These are phyloP conservation scores for Rosa rugosa DNA, from an alignment of 306 rosid genomes.

Conservation along the genomic window DNA sequence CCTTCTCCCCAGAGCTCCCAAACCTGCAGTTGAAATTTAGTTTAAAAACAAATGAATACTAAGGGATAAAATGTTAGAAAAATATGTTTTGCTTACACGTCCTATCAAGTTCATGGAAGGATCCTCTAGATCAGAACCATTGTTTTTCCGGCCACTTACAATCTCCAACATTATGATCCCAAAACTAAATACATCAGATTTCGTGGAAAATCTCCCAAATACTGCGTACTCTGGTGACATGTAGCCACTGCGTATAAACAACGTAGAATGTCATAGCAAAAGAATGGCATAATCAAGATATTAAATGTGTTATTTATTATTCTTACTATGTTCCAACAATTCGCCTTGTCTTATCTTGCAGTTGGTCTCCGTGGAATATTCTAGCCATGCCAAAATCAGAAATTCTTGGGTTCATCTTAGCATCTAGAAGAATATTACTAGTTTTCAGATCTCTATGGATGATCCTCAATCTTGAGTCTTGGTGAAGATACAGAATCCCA, in stretches of 20 bases:
- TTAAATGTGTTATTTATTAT: no score
- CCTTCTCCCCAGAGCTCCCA: constrained; percentile 55
- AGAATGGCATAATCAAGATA: no score
- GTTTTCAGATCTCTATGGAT: constrained; percentile 62
- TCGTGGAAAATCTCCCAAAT: constrained; percentile 46
- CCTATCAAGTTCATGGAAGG: constrained; percentile 45
- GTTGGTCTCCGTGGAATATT: constrained; percentile 46
- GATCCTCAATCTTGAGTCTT: constrained; percentile 55
- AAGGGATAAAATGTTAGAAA: not conserved
- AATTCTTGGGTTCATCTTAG: constrained; percentile 50
- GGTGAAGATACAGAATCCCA: constrained; percentile 63
- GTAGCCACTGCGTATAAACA: constrained; percentile 38
- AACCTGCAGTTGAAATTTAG: constrained; percentile 25
- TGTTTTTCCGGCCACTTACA: constrained; percentile 47
- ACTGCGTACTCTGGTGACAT: constrained; percentile 69
- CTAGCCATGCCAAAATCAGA: constrained; percentile 77
- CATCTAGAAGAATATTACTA: constrained; percentile 50
- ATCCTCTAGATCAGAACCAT: constrained; percentile 22
- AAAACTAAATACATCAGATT: constrained; percentile 54
- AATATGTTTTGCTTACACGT: constrained; percentile 38
- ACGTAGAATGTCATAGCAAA: no score
- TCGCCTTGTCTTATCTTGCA: constrained; percentile 40
- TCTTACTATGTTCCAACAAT: constrained; percentile 73
- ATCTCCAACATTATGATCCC: constrained; percentile 62
- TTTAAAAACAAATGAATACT: not conserved